Evolutionary conservation across 2,329 filamentous ascomycete genomes (phyloP).

Genomic region (Lizonia empirigonia): DNA sequence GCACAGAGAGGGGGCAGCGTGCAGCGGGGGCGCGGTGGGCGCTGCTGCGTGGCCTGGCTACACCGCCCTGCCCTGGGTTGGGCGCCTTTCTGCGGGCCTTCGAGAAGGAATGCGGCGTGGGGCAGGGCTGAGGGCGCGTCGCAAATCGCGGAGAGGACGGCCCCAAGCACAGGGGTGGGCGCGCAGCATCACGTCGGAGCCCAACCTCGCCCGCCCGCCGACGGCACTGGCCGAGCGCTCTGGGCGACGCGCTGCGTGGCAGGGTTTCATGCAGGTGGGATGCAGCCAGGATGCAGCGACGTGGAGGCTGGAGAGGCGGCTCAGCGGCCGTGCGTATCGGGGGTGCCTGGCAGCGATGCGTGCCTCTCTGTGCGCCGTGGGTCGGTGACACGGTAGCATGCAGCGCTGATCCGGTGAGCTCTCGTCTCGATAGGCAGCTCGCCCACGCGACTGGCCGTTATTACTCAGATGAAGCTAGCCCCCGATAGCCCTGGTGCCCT

Average conservation of each 20-base stretch:
- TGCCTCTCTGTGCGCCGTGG: conserved; percentile 4
- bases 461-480: conserved; percentile 21
- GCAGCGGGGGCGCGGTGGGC: background rate
- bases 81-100: conserved; percentile 4
- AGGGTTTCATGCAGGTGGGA: conserved; percentile 14
- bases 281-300: conserved; percentile 4
- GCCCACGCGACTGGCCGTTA: conserved; percentile 31
- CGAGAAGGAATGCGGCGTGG: conserved; percentile 16
- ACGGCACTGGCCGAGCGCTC: background rate
- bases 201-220: background rate
- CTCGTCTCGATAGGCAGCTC: conserved; percentile 18
- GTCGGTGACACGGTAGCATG: conserved; percentile 12
- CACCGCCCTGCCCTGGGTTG: conserved; percentile 5
- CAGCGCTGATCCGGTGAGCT: conserved; percentile 19
- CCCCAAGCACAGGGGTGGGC: conserved; percentile 3
- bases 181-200: background rate
- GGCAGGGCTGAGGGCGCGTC: conserved; percentile 19
- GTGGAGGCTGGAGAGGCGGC: conserved; percentile 4
- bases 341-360: conserved; percentile 19
- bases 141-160: conserved; percentile 18
- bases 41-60: background rate
- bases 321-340: conserved; percentile 4
- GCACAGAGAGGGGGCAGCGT: background rate
- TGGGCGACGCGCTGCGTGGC: background rate
- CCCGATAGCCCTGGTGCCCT: conserved; percentile 24